phyloP scores from a whole-genome alignment of 1,284 basidiomycete species.

The Paramarasmius palmivorus region DNA sequence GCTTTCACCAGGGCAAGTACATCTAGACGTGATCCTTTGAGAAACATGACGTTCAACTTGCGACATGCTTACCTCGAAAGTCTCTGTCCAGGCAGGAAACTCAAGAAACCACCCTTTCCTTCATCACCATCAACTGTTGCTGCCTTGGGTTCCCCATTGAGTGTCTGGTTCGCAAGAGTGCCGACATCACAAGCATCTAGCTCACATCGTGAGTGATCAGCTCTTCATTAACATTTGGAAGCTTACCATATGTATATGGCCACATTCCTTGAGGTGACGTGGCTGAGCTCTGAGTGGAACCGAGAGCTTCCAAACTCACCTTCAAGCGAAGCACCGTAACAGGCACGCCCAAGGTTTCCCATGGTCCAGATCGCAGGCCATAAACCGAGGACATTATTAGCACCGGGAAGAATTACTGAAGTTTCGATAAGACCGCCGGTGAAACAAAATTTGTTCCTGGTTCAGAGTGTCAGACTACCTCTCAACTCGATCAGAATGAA shows the following conservation, averaged over 20 bases:
- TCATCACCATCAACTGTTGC: background rate
- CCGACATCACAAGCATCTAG: slow-evolving; percentile 57
- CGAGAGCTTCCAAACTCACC: no score
- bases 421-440: slow-evolving; percentile 46
- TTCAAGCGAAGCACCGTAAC: slow-evolving; percentile 66
- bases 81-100: background rate
- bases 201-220: no score
- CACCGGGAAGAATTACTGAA: slow-evolving; percentile 15
- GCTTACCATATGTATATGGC: slow-evolving; percentile 46
- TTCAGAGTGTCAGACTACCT: no score
- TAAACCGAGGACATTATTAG: slow-evolving; percentile 6
- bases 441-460: slow-evolving; percentile 60
- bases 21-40: slow-evolving; percentile 54
- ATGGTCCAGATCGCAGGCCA: slow-evolving; percentile 62
- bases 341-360: slow-evolving; percentile 73
- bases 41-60: slow-evolving; percentile 38
- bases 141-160: slow-evolving; percentile 25
- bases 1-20: slow-evolving; percentile 54
- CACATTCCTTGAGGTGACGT: slow-evolving; percentile 34
- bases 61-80: background rate
- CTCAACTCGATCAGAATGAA: no score
- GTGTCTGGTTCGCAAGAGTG: slow-evolving; percentile 49
- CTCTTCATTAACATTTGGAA: no score
- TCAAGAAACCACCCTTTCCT: background rate
- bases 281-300: slow-evolving; percentile 39